Conservation (phyloP, 805 yeast genomes). For the Gaillardinia entomophila region DNA sequence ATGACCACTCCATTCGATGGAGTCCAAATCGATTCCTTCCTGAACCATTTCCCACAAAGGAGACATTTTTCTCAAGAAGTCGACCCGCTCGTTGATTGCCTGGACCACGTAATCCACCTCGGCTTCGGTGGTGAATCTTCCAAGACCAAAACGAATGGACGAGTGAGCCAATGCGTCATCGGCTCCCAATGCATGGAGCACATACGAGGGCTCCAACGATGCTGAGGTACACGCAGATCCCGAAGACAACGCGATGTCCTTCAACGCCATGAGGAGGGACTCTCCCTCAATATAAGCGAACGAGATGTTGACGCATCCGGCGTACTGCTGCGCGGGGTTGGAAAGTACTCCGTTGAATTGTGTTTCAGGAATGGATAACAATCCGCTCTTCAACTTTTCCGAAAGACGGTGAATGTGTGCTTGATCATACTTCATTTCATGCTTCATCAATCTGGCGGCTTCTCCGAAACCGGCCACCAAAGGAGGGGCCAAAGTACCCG, state of each 20-base stretch:
- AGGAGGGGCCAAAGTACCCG: slow-evolving; percentile 98
- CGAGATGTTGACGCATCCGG: slow-evolving; percentile 95
- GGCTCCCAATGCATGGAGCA: slow-evolving; percentile 92
- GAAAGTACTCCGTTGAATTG: slow-evolving; percentile 79
- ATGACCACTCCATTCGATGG: slow-evolving; percentile 98
- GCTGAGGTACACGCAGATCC: slow-evolving; percentile 99
- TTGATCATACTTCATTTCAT: slow-evolving; percentile 70
- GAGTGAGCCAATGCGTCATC: slow-evolving; percentile 98
- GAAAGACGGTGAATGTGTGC: slow-evolving; percentile 68
- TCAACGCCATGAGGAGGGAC: slow-evolving; percentile 93
- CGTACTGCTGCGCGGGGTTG: slow-evolving; percentile 45
- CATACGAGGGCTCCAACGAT: slow-evolving; percentile 95
- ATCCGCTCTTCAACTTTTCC: slow-evolving; percentile 61
- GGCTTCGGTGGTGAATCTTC: slow-evolving; percentile 93
- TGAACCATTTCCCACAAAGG: slow-evolving; percentile 99
- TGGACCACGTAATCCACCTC: slow-evolving; percentile 91
- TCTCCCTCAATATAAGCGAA: slow-evolving; percentile 98
- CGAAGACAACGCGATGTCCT: slow-evolving; percentile 91
- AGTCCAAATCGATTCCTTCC: slow-evolving; percentile 90
- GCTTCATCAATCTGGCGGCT: slow-evolving; percentile 79
- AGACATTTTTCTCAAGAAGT: slow-evolving; percentile 82
- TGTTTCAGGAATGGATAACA: slow-evolving; percentile 81
- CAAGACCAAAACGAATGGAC: slow-evolving; percentile 95
- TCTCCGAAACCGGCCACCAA: slow-evolving; percentile 94
- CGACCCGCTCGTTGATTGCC: slow-evolving; percentile 85